Percentiles rank a stretch among this genome's conserved stretches.
These are phyloP conservation scores for Suhomyces bribrorum DNA, from an alignment of 1,139 yeast genomes.

Conservation along the genomic window DNA sequence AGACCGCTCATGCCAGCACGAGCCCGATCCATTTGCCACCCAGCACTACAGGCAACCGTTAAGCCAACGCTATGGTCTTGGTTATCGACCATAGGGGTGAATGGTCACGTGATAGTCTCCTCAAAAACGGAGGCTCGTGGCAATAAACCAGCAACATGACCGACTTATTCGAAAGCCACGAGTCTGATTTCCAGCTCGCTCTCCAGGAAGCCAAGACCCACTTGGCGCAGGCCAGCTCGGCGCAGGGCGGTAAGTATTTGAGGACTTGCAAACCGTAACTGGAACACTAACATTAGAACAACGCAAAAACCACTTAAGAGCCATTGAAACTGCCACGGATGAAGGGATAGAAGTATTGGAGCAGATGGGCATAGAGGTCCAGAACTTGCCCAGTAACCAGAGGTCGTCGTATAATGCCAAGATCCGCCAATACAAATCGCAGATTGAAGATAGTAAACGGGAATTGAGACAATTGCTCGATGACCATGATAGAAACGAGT, in stretches of 20 bases:
- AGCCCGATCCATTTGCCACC: no score
- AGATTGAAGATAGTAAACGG: slow-evolving; percentile 58
- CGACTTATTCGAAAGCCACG: slow-evolving; percentile 67
- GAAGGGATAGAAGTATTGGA: slow-evolving; percentile 80
- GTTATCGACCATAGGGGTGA: neutral
- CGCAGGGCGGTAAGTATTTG: slow-evolving; percentile 50
- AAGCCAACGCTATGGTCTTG: no score
- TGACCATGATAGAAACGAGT: slow-evolving; percentile 62
- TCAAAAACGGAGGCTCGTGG: slow-evolving; percentile 8
- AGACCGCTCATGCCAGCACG: no score
- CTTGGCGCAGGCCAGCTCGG: slow-evolving; percentile 55
- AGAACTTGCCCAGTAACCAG: slow-evolving; percentile 70
- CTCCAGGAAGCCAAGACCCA: slow-evolving; percentile 70
- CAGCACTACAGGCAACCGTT: neutral
- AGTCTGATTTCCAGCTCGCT: slow-evolving; percentile 72
- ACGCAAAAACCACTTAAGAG: slow-evolving; percentile 52
- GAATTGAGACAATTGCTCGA: slow-evolving; percentile 55
- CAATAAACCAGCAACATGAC: slow-evolving; percentile 36
- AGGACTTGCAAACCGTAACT: no score
- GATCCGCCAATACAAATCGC: slow-evolving; percentile 65
- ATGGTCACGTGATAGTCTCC: neutral
- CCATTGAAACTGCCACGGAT: slow-evolving; percentile 69
- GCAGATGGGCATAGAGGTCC: slow-evolving; percentile 80
- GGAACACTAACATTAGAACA: slow-evolving; percentile 13
- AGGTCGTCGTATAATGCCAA: slow-evolving; percentile 70